Evolutionary conservation across 345 rosid species (phyloP).

Genomic region (Kernera saxatilis): DNA sequence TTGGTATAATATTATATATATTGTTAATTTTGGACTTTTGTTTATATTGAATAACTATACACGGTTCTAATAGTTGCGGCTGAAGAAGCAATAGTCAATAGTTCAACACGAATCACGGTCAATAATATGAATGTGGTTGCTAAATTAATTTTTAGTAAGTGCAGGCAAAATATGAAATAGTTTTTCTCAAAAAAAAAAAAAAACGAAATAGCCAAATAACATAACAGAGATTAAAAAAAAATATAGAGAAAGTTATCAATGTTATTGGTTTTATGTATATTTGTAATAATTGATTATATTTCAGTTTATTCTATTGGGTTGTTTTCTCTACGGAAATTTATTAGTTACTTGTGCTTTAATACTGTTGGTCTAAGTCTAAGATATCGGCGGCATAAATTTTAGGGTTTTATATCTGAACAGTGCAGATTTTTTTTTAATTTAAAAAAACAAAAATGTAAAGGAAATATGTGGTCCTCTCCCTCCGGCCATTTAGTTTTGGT

Average conservation of each 20-base stretch:
- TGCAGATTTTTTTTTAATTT: neutral
- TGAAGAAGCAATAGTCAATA: neutral
- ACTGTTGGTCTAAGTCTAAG: constrained; percentile 23
- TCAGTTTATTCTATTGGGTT: neutral
- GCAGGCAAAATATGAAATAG: neutral
- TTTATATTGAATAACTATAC: neutral
- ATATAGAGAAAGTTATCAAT: neutral
- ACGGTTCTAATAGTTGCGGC: neutral
- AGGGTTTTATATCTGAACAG: constrained; percentile 13
- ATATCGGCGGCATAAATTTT: constrained; percentile 26
- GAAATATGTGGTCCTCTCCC: constrained; percentile 22
- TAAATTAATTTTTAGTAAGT: neutral
- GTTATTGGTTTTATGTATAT: neutral
- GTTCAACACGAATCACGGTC: neutral
- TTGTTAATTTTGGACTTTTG: neutral
- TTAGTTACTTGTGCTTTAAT: neutral
- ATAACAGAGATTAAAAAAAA: neutral
- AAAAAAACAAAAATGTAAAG: neutral
- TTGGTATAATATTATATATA: neutral
- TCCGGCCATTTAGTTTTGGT: constrained; percentile 20
- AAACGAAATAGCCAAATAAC: neutral
- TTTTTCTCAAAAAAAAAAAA: too few species aligned
- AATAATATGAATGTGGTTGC: neutral
- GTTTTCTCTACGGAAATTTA: neutral
- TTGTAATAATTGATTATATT: neutral